Percentiles rank a stretch among this genome's conserved stretches.
These are phyloP conservation scores for Candida xyloterini DNA, from an alignment of 805 yeast genomes.

Conservation along the genomic window DNA sequence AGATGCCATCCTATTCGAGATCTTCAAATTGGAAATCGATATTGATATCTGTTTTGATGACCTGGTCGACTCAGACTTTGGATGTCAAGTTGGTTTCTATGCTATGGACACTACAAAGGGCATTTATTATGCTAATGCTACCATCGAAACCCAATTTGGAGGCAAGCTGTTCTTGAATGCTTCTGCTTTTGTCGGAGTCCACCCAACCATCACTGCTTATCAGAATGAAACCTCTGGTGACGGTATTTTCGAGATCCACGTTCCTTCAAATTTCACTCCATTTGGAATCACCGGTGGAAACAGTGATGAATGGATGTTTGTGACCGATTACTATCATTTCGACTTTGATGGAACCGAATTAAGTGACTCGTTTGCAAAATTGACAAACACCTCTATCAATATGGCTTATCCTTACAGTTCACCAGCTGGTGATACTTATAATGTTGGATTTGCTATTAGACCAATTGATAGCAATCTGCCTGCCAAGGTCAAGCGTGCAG, in stretches of 20 bases:
- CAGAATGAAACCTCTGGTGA: conserved; percentile 7
- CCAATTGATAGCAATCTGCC: background rate
- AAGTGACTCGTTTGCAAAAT: conserved; percentile 1
- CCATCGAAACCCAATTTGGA: conserved; percentile 1
- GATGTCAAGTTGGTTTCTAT: conserved; percentile 1
- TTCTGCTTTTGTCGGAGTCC: background rate
- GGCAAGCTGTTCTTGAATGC: conserved; percentile 1
- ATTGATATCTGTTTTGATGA: conserved; percentile 1
- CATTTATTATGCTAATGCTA: conserved; percentile 4
- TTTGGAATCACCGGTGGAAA: conserved; percentile 8
- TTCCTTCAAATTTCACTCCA: conserved; percentile 12
- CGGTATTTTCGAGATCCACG: conserved; percentile 12
- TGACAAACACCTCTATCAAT: conserved; percentile 3
- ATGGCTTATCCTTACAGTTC: conserved; percentile 5
- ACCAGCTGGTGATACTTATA: conserved; percentile 4
- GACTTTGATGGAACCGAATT: conserved; percentile 3
- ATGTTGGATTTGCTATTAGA: conserved; percentile 10
- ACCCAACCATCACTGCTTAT: conserved; percentile 6
- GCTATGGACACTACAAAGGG: background rate
- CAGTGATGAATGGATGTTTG: conserved; percentile 6
- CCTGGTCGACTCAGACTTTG: background rate
- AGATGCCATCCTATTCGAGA: background rate
- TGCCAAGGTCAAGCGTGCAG: conserved; percentile 4
- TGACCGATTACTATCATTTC: conserved; percentile 3
- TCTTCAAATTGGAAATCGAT: background rate